Percentiles rank a stretch among this genome's conserved stretches.
These are phyloP conservation scores for Osmanthus fragrans DNA, from an alignment of 257 asterid species.

Conservation along the genomic window DNA sequence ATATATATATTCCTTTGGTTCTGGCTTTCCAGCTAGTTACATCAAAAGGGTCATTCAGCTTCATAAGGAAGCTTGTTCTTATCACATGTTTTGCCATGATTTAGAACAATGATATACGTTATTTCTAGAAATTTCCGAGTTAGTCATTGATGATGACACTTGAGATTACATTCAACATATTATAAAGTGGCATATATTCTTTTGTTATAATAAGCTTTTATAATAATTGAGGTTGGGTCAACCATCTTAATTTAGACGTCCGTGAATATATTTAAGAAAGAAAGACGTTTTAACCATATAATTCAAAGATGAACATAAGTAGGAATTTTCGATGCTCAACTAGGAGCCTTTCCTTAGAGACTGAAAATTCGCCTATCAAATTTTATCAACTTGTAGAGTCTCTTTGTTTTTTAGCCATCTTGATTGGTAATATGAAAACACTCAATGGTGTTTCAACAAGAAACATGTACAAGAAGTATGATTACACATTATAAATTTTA, in stretches of 20 bases:
- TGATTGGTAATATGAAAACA: too few species aligned
- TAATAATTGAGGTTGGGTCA: background rate
- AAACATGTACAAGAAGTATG: too few species aligned
- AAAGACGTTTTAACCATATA: too few species aligned
- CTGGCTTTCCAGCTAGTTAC: slow-evolving; percentile 7
- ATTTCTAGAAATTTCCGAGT: background rate
- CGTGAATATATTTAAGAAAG: too few species aligned
- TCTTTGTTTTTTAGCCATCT: too few species aligned
- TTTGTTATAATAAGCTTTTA: background rate
- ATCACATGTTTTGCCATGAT: background rate
- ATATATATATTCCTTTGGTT: background rate
- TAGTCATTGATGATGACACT: background rate
- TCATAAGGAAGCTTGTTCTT: background rate
- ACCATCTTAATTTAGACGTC: background rate
- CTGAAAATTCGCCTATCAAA: too few species aligned
- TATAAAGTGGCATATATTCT: background rate
- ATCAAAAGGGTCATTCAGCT: background rate
- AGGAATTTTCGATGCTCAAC: too few species aligned
- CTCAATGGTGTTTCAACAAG: background rate
- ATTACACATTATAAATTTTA: too few species aligned
- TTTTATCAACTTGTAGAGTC: too few species aligned
- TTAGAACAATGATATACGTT: background rate
- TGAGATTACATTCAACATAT: background rate
- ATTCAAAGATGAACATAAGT: too few species aligned
- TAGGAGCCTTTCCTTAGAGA: too few species aligned